phyloP scores from a whole-genome alignment of 2,329 filamentous ascomycete species.

The Diaporthe sp. region DNA sequence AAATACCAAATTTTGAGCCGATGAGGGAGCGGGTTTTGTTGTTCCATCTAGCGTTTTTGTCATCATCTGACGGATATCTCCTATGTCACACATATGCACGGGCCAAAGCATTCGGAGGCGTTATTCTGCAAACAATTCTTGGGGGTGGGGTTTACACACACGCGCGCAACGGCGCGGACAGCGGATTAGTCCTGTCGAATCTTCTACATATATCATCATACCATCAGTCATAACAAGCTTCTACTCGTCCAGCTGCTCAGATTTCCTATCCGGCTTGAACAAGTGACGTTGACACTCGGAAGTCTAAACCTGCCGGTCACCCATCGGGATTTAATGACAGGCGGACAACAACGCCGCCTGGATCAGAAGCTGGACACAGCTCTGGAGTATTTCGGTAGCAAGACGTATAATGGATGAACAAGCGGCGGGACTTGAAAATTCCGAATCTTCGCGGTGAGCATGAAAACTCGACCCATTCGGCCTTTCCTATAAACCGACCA shows the following conservation, averaged over 20 bases:
- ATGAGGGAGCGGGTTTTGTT: conserved; percentile 16
- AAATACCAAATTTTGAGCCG: conserved; percentile 26
- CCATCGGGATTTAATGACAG: no score
- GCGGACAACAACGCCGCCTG: no score
- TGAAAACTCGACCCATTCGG: neutral
- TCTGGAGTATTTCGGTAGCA: neutral
- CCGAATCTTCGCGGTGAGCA: neutral
- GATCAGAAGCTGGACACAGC: neutral
- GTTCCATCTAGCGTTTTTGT: neutral
- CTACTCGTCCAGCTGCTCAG: neutral
- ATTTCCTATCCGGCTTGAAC: neutral
- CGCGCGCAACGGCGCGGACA: conserved; percentile 11
- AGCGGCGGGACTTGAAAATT: neutral
- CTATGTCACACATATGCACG: conserved; percentile 31
- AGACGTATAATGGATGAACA: neutral
- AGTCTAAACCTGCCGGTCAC: no score
- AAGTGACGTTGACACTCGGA: neutral
- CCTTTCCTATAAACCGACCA: neutral
- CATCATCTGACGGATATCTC: conserved; percentile 34
- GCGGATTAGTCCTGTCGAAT: conserved; percentile 3
- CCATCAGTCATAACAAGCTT: conserved; percentile 21
- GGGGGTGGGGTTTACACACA: neutral
- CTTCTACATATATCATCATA: conserved; percentile 21
- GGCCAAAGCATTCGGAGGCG: conserved; percentile 36
- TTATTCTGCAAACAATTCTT: conserved; percentile 17